Evolutionary conservation across 768 basidiomycete genomes (phyloP).

Genomic region (Termitomyces eurrhizus): DNA sequence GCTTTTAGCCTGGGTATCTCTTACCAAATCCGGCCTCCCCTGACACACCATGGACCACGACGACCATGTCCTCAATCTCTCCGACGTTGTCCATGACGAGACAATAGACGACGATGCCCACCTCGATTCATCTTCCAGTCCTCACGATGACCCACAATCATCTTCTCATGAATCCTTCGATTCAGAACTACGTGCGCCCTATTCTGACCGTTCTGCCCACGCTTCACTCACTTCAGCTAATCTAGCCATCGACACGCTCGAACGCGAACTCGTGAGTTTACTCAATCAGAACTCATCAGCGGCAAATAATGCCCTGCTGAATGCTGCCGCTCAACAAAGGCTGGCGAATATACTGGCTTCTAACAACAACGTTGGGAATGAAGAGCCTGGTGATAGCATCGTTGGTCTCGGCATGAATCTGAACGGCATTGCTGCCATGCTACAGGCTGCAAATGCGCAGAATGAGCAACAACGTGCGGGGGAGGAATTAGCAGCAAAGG

Average conservation of each 20-base stretch:
- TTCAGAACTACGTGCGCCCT: conserved; percentile 33
- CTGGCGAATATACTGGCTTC: conserved; percentile 41
- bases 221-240: conserved; percentile 38
- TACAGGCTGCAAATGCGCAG: conserved; percentile 73
- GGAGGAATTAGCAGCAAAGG: conserved; percentile 41
- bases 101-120: conserved; percentile 58
- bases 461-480: conserved; percentile 44
- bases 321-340: conserved; percentile 65
- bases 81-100: conserved; percentile 83
- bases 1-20: conserved; percentile 15
- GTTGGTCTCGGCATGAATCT: conserved; percentile 52
- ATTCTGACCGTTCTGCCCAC: conserved; percentile 30
- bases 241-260: conserved; percentile 69
- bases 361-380: conserved; percentile 22
- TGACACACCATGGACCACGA: conserved; percentile 44
- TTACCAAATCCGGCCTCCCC: conserved; percentile 15
- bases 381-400: conserved; percentile 29
- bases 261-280: conserved; percentile 72
- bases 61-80: conserved; percentile 68
- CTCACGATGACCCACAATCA: conserved; percentile 27
- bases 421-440: conserved; percentile 68
- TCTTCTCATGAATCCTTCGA: conserved; percentile 28
- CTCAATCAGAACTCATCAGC: conserved; percentile 74
- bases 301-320: conserved; percentile 59
- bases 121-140: conserved; percentile 23